Percentiles rank a stretch among this genome's conserved stretches.
These are phyloP conservation scores for Rauvolfia tetraphylla DNA, from an alignment of 257 asterid species.

Conservation along the genomic window DNA sequence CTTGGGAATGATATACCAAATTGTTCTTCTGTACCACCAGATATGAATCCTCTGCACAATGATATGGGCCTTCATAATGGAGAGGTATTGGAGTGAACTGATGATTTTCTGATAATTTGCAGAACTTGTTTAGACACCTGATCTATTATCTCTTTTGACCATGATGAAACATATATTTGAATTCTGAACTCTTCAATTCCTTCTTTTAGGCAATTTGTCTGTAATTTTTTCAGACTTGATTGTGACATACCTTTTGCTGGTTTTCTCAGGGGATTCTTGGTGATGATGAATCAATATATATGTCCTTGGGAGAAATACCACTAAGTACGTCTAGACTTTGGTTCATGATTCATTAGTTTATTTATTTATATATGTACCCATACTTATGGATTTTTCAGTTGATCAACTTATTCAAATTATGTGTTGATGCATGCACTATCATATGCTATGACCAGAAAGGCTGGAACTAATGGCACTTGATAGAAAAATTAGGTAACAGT, in stretches of 20 bases:
- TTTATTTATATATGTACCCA: background rate
- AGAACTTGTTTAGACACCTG: background rate
- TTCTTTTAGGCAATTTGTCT: background rate
- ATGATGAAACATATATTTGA: slow-evolving; percentile 4
- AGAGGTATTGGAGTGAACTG: slow-evolving; percentile 52
- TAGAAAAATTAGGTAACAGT: background rate
- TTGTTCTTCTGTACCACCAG: slow-evolving; percentile 65
- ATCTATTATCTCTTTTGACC: slow-evolving; percentile 9
- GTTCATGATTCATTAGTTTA: background rate
- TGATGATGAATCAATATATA: slow-evolving; percentile 87
- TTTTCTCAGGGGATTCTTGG: slow-evolving; percentile 84
- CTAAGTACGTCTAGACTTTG: slow-evolving; percentile 50
- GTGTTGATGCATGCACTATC: background rate
- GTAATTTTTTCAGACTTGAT: background rate
- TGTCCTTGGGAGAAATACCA: slow-evolving; percentile 95
- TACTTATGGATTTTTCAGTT: slow-evolving; percentile 5
- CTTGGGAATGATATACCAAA: slow-evolving; percentile 66
- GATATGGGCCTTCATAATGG: slow-evolving; percentile 67
- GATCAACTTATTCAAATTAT: background rate
- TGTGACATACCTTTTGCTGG: slow-evolving; percentile 13
- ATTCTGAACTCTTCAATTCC: background rate
- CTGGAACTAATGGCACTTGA: background rate
- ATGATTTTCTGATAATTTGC: slow-evolving; percentile 14
- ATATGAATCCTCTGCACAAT: slow-evolving; percentile 61
- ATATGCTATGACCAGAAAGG: slow-evolving; percentile 3